A percentile compares a stretch with the other conserved stretches of the same genome.
phyloP scores from a whole-genome alignment of 2,329 filamentous ascomycete genomes.

The Fusarium papillatum region DNA sequence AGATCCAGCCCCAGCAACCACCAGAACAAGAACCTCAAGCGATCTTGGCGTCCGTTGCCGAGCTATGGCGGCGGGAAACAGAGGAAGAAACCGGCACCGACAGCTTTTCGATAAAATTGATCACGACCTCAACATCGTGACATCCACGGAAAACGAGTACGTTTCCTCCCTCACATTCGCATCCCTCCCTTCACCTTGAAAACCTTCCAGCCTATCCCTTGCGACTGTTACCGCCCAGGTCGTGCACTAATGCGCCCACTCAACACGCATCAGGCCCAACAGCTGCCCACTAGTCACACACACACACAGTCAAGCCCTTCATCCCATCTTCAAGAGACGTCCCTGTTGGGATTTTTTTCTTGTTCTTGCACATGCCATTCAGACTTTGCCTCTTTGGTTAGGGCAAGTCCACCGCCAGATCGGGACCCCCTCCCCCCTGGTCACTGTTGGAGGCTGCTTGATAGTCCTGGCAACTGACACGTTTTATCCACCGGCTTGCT shows the following conservation, averaged over 20 bases:
- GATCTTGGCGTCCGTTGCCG: conserved; percentile 36
- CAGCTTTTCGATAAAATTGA: neutral
- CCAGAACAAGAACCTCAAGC: conserved; percentile 27
- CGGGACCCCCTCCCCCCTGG: conserved; percentile 20
- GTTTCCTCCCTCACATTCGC: conserved; percentile 13
- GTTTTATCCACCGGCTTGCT: conserved; percentile 32
- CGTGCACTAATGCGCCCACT: conserved; percentile 45
- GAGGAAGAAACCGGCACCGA: conserved; percentile 20
- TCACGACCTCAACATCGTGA: conserved; percentile 4
- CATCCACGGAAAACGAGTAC: neutral
- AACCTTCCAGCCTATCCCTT: conserved; percentile 35
- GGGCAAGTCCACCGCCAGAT: conserved; percentile 10
- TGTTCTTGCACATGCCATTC: neutral
- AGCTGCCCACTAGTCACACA: neutral
- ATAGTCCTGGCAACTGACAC: conserved; percentile 31
- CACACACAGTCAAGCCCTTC: neutral
- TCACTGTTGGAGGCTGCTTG: conserved; percentile 13
- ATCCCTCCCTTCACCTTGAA: conserved; percentile 8
- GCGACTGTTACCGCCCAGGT: conserved; percentile 24
- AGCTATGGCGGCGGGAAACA: conserved; percentile 14
- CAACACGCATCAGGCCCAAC: conserved; percentile 30
- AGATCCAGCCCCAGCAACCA: conserved; percentile 23
- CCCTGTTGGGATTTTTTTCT: conserved; percentile 12
- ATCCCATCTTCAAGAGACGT: conserved; percentile 11
- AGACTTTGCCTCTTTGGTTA: conserved; percentile 17